Base-by-base conservation (phyloP, 345 rosid genomes). In the Schrenkiella parvula region DNA sequence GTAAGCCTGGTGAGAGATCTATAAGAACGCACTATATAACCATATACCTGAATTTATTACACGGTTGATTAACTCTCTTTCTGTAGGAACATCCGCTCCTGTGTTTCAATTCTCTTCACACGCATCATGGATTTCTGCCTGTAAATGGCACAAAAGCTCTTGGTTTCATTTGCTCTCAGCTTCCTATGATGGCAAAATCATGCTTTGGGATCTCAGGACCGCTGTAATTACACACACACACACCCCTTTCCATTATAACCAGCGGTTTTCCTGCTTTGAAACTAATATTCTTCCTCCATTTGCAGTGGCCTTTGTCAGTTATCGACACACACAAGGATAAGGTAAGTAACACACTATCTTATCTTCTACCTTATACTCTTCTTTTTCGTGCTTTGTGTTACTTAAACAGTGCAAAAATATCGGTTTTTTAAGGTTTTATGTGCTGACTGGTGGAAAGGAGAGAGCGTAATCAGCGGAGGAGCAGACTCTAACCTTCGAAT, bases 141-240 rank as follows among this genome's bases (percentile, higher is more conserved):
- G 96, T 90, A 92, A 90, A 80, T 95, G 99, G 98, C 98, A 92
- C 70, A 43, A 69, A n/a, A 74, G 79, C 70, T 90, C 99, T 4
- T 83, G 83, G 85, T 83, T 85, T 77, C 99, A 95, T 79, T 83
- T 92, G 55, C 88, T 95, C 41, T 84, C 99, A 11, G 89, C 98
- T 48, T 92, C 96, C n/a, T 90, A 89, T 75, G 99, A 95, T 66
- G 99, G 99, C 78, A 92, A 92, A 86, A 84, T 95, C 66, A 95
- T 92, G 98, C 75, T 92, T 62, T 95, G 99, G 99, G 99, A 92
- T 87, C 83, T 92, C n/a, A 90, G 99, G 82, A 95, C 99, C 41
- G 98, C 97, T 81, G 99, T 95, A 68, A 88, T 51, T 44, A 39
- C 76, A 9, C 41, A 53, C 26, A 32, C 64, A 55, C 23, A 51